These are phyloP conservation scores for Microcera coccophila DNA, from an alignment of 2,329 filamentous ascomycete genomes.

Conservation along the genomic window DNA sequence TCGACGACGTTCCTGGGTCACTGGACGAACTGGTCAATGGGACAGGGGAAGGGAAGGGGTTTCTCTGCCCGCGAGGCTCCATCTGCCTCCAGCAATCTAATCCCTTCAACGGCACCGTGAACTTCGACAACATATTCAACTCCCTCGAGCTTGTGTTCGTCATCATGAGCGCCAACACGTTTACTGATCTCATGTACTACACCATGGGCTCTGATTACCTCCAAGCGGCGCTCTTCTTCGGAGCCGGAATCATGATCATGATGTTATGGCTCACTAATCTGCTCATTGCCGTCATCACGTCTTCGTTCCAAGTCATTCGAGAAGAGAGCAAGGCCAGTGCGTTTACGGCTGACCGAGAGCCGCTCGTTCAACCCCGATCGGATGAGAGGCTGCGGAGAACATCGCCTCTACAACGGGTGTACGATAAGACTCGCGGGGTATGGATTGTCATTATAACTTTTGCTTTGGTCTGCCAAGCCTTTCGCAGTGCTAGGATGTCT, in stretches of 20 bases:
- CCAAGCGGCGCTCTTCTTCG: slow-evolving; percentile 74
- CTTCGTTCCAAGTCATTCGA: slow-evolving; percentile 95
- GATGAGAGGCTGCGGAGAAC: slow-evolving; percentile 37
- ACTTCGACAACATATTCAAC: slow-evolving; percentile 91
- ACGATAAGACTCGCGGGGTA: slow-evolving; percentile 67
- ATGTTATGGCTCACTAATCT: slow-evolving; percentile 96
- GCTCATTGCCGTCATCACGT: slow-evolving; percentile 93
- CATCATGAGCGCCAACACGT: slow-evolving; percentile 97
- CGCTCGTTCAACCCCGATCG: slow-evolving; percentile 31
- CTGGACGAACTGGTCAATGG: slow-evolving; percentile 49
- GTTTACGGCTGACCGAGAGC: slow-evolving; percentile 72
- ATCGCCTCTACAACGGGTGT: slow-evolving; percentile 63
- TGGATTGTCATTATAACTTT: slow-evolving; percentile 81
- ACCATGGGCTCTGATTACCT: slow-evolving; percentile 90
- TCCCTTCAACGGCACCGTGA: slow-evolving; percentile 80
- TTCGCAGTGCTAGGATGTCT: slow-evolving; percentile 74
- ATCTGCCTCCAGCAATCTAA: slow-evolving; percentile 75
- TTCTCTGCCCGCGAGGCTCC: slow-evolving; percentile 79
- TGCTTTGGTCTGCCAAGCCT: slow-evolving; percentile 73
- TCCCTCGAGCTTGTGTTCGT: slow-evolving; percentile 94
- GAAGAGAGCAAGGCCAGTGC: slow-evolving; percentile 94
- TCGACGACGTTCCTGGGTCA: slow-evolving; percentile 32
- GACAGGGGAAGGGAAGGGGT: slow-evolving; percentile 67
- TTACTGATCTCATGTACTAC: slow-evolving; percentile 90
- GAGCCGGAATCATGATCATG: slow-evolving; percentile 77